Conservation (phyloP, 2,329 filamentous ascomycete genomes). For the Colletotrichum viniferum region DNA sequence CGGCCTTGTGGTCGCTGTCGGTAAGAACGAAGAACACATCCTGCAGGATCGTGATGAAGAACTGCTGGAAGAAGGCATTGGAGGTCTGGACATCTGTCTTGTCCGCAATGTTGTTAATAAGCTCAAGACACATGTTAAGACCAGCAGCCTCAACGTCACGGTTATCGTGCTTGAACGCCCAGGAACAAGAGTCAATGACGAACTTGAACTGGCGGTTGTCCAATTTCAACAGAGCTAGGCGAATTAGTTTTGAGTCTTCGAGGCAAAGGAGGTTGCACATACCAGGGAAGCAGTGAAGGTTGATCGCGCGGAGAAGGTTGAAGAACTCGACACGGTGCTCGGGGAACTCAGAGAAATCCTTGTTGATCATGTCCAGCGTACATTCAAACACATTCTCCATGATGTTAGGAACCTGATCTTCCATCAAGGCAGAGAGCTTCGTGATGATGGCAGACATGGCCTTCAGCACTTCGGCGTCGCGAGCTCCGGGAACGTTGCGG, state of each 20-base stretch:
- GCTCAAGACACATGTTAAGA: conserved; percentile 95
- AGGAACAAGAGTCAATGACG: conserved; percentile 98
- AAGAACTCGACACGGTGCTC: conserved; percentile 99
- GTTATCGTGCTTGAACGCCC: conserved; percentile 99
- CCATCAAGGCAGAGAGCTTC: conserved; percentile 95
- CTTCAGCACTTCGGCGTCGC: conserved; percentile 94
- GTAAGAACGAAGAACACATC: conserved; percentile 99
- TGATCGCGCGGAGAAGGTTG: conserved; percentile 94
- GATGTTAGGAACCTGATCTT: conserved; percentile 95
- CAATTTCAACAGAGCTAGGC: conserved; percentile 82
- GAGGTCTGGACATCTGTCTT: conserved; percentile 79
- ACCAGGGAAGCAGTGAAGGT: conserved; percentile 93
- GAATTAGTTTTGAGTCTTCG: conserved; percentile 4
- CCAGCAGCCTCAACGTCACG: conserved; percentile 96
- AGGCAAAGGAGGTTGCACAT: conserved; percentile 24
- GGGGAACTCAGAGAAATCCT: conserved; percentile 98
- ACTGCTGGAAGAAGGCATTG: conserved; percentile 96
- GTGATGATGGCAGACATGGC: conserved; percentile 98
- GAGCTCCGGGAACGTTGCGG: conserved; percentile 92
- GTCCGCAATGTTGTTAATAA: conserved; percentile 97
- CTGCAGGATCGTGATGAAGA: conserved; percentile 93
- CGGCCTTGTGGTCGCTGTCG: conserved; percentile 97
- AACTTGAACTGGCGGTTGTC: conserved; percentile 99
- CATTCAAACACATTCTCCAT: conserved; percentile 99
- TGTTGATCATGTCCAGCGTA: conserved; percentile 99